Conservation (phyloP, 495 filamentous ascomycete species). For the Talaromyces proteolyticus region DNA sequence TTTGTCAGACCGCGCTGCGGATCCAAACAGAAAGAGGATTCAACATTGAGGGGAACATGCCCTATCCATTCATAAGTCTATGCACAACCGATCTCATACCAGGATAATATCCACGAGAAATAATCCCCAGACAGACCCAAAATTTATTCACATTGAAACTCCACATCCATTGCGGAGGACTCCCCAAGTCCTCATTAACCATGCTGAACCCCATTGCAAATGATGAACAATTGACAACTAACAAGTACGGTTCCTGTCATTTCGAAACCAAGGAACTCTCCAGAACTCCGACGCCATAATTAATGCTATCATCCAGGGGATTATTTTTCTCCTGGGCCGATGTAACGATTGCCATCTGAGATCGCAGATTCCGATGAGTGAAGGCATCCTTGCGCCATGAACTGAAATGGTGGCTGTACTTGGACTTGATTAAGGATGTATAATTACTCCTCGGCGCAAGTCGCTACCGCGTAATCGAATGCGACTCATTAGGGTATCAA, state of each 20-base stretch:
- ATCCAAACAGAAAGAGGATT: neutral
- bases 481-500: neutral
- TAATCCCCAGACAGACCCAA: neutral
- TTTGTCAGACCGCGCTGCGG: too few relatives aligned
- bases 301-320: constrained; percentile 1
- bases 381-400: neutral
- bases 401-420: neutral
- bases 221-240: neutral
- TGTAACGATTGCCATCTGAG: too few relatives aligned
- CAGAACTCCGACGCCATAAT: constrained; percentile 4
- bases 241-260: neutral
- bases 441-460: neutral
- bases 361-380: too few relatives aligned
- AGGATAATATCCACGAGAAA: neutral
- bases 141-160: neutral
- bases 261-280: neutral
- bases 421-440: neutral
- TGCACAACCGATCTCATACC: neutral
- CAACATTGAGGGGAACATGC: neutral
- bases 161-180: neutral
- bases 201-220: neutral
- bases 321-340: too few relatives aligned
- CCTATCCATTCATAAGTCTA: neutral
- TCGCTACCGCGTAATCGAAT: constrained; percentile 1
- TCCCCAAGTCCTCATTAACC: neutral